Base-by-base conservation (phyloP, 2,329 filamentous ascomycete species). In the Didymella exigua region DNA sequence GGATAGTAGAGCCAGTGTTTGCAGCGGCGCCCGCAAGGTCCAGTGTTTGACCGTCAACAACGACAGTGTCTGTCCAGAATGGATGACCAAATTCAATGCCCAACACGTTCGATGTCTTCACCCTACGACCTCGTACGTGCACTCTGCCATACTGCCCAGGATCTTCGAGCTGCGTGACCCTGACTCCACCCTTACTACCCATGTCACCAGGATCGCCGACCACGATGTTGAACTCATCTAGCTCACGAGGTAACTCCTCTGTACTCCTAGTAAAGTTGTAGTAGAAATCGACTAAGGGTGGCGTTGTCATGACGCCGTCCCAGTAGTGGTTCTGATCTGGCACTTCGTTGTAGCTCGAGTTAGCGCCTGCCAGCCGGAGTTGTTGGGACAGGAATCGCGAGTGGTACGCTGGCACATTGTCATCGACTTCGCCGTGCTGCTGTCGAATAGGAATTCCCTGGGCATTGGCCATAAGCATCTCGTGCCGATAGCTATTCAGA, bases 401-500 rank as follows among this genome's bases (percentile, higher is more conserved):
- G 66, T 86, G 79, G 60, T 83, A 86, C 5, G 77, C 73, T 0
- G 84, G 84, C 3, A 86, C 84, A 62, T 86, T 86, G 59, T 84
- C 81, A 62, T 86, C 84, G 9, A 72, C 63, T 24, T 77, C 75
- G 5, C 84, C 83, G 67, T 86, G 84, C 57, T 86, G 83, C 60
- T 84, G 81, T 30, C 83, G 67, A 3, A 86, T 75, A 1, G 81
- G 81, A 23, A 85, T 81, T 8, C 78, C 81, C 31, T 74, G 75
- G 14, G 78, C 69, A 56, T 86, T 86, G 2, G 75, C 68, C 49
- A 81, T 69, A 11, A 86, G 73, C 54, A 84, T 70, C 59, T 86
- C 84, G 64, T 85, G 81, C 24, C 81, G 79, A 58, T 82, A 86
- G 61, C 74, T 81, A 53, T 77, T 79, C 24, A 83, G 66, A 10